Evolutionary conservation across 2,329 filamentous ascomycete species (phyloP), one percentile per base, ranked within the genome.

Genomic region (Xylaria sp.): DNA sequence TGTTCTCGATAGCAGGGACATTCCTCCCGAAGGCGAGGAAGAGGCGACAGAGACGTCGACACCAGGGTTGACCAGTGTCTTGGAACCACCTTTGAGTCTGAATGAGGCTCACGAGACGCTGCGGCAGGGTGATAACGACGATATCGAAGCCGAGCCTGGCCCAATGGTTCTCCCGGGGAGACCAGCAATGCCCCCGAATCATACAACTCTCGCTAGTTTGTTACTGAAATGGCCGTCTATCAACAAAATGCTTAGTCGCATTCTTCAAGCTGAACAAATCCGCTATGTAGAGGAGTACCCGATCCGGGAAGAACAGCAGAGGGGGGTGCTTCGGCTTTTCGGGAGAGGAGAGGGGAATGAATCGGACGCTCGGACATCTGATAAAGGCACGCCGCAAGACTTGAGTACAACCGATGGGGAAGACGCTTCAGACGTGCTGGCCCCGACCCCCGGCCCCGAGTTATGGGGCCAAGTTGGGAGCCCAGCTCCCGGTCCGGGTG

Each of bases 161-260:
- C 84, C 85, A 8, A 81, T 84, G 12, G 85, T 88, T 7, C 82
- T 81, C 13, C 86, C 86, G 0, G 89, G 89, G 56, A 86, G 90
- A 72, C 87, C 92, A 15, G 88, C 91, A 1, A 92, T 97, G 65
- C 92, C 94, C 0, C 88, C 90, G 34, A 93, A 97, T 73, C 95
- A 98, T 77, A 97, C 93, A 0, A 98, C 94, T 0, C 89, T 94
- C n/a, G 94, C 94, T 0, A 93, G 96, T 60, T 88, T 94, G 71
- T 84, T 98, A 20, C 83, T 98, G 34, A 85, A 87, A 56, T 94
- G 92, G 90, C 87, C 87, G 0, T 87, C 90, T 0, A 93, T 96
- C 64, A 81, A 85, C 77, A 82, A 86, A 70, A 78, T 98, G 77
- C 89, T 93, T 41, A 84, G 77, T 70, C 81, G 80, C 58, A 83